Conservation (phyloP, 352 stramenopile species). For the Lagenidium giganteum region DNA sequence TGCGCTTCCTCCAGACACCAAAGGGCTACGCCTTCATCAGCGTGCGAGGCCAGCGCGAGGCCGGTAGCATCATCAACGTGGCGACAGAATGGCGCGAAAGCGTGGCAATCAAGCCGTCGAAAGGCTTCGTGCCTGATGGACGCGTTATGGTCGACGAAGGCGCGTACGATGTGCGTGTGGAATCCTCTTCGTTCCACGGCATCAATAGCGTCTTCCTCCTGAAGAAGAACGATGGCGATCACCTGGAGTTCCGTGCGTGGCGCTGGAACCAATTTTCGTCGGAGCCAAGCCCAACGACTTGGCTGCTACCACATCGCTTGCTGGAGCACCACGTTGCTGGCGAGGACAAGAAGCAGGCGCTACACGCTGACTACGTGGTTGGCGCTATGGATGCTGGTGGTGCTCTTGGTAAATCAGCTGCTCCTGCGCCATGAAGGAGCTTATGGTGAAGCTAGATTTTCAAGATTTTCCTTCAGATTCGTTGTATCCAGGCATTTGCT, state of each 20-base stretch:
- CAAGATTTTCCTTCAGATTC: no score
- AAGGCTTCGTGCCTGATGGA: conserved; percentile 18
- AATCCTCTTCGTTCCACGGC: conserved; percentile 28
- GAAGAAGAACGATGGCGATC: conserved; percentile 37
- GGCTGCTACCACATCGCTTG: conserved; percentile 36
- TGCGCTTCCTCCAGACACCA: conserved; percentile 43
- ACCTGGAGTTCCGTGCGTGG: conserved; percentile 45
- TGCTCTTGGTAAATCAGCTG: conserved; percentile 25
- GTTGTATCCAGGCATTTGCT: no score
- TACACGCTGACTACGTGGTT: conserved; percentile 40
- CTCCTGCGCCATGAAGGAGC: no score
- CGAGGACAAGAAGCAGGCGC: conserved; percentile 10
- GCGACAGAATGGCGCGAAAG: no score
- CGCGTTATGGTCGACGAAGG: conserved; percentile 25
- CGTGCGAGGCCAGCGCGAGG: no score
- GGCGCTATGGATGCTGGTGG: conserved; percentile 47
- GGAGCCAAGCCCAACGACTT: conserved; percentile 16
- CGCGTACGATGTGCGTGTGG: conserved; percentile 35
- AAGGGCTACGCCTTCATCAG: conserved; percentile 9
- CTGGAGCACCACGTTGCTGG: conserved; percentile 27
- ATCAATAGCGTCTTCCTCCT: conserved; percentile 45
- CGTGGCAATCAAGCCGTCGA: not conserved
- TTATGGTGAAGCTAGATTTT: no score
- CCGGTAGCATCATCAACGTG: no score
- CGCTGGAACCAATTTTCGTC: conserved; percentile 25